These are phyloP conservation scores for Alternaria arbusti DNA, from an alignment of 2,329 filamentous ascomycete genomes.

Conservation along the genomic window DNA sequence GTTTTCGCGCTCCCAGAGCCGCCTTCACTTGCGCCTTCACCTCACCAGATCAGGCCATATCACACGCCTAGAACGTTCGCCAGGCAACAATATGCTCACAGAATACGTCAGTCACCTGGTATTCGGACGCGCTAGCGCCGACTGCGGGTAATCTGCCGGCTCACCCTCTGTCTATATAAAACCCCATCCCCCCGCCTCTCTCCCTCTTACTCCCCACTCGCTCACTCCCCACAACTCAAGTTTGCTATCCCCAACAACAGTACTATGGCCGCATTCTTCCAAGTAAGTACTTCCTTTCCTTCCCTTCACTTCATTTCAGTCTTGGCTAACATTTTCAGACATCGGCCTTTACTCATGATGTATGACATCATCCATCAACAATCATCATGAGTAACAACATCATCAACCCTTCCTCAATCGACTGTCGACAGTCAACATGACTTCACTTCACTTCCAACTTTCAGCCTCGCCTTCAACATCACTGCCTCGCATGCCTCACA, in stretches of 20 bases:
- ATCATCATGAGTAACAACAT: neutral
- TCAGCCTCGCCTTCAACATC: neutral
- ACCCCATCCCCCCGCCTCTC: neutral
- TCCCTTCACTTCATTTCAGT: neutral
- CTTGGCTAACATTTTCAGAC: neutral
- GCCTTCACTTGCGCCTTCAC: neutral
- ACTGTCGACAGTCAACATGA: neutral
- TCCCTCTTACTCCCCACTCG: neutral
- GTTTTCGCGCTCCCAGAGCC: neutral
- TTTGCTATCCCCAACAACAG: neutral
- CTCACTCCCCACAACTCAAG: neutral
- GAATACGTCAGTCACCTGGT: neutral
- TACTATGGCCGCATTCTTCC: neutral
- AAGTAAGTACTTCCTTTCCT: neutral
- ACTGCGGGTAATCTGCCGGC: neutral
- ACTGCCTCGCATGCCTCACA: neutral
- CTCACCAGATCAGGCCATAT: neutral
- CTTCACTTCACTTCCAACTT: neutral
- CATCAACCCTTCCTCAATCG: neutral
- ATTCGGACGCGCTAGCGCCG: neutral
- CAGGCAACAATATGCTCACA: neutral
- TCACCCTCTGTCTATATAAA: slow-evolving; percentile 1
- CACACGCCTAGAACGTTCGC: neutral
- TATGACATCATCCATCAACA: neutral
- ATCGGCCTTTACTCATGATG: slow-evolving; percentile 1